A percentile compares a stretch with the other conserved stretches of the same genome.
Conservation (phyloP, 306 rosid species). For the Chamaecrista fasciculata region DNA sequence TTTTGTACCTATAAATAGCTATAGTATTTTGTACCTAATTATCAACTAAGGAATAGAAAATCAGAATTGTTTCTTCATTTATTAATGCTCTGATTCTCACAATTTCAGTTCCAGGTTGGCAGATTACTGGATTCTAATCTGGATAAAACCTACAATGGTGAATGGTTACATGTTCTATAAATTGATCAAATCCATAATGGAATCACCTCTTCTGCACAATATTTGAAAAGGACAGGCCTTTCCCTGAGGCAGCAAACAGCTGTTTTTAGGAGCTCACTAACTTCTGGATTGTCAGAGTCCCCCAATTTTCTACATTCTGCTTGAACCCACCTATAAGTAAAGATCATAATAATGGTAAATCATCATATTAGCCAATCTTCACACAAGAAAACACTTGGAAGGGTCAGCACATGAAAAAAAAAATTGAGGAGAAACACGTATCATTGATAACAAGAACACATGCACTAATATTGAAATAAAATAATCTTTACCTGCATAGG, state of each 20-base stretch:
- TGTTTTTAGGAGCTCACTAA: conserved; percentile 74
- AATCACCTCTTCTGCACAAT: conserved; percentile 98
- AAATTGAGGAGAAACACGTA: conserved; percentile 4
- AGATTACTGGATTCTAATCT: conserved; percentile 16
- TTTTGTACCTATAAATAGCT: too few relatives aligned
- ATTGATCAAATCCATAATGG: conserved; percentile 11
- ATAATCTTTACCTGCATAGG: conserved; percentile 72
- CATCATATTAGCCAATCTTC: conserved; percentile 15
- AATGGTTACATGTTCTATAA: conserved; percentile 19
- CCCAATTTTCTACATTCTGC: conserved; percentile 88
- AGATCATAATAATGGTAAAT: conserved; percentile 29
- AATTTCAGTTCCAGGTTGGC: conserved; percentile 19
- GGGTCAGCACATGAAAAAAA: not conserved
- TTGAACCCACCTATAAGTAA: conserved; percentile 90
- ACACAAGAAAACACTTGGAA: conserved; percentile 18
- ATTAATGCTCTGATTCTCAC: too few relatives aligned
- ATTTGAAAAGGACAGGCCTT: conserved; percentile 92
- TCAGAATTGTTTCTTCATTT: too few relatives aligned
- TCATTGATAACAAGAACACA: conserved; percentile 7
- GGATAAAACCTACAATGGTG: conserved; percentile 4
- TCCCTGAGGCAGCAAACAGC: conserved; percentile 94
- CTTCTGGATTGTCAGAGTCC: conserved; percentile 92
- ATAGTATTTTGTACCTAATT: too few relatives aligned
- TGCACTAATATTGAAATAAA: conserved; percentile 23
- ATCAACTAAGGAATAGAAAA: too few relatives aligned